Conservation (phyloP, 2,329 filamentous ascomycete genomes). For the Trematosphaeria pertusa region DNA sequence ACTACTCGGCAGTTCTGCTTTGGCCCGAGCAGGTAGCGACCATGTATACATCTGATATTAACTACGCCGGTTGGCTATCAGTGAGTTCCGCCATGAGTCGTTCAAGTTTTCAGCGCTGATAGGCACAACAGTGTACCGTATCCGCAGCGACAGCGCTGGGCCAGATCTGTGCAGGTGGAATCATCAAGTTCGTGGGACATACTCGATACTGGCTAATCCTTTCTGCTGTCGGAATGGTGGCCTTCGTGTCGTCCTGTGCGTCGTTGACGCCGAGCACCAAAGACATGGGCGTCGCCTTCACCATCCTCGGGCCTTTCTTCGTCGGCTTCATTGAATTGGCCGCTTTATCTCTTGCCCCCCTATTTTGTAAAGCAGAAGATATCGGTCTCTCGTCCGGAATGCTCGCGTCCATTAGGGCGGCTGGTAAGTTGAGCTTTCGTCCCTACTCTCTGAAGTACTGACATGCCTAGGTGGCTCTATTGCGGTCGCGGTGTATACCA, state of each 20-base stretch:
- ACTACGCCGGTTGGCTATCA: constrained; percentile 21
- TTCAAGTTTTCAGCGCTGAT: neutral
- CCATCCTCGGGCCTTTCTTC: constrained; percentile 23
- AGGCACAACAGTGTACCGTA: constrained; percentile 15
- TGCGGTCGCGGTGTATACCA: constrained; percentile 21
- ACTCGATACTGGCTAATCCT: constrained; percentile 22
- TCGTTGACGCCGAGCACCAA: constrained; percentile 19
- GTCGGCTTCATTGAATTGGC: constrained; percentile 23
- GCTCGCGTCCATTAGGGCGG: constrained; percentile 19
- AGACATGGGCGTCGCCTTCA: constrained; percentile 18
- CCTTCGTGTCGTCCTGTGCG: constrained; percentile 18
- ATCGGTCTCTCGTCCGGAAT: constrained; percentile 21
- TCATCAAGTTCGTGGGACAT: constrained; percentile 20
- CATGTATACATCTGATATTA: constrained; percentile 20
- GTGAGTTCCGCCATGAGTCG: neutral
- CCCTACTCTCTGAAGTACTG: neutral
- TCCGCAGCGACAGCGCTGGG: constrained; percentile 20
- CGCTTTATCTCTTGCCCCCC: constrained; percentile 16
- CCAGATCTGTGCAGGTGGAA: constrained; percentile 16
- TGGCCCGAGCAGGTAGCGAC: constrained; percentile 23
- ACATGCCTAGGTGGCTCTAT: constrained; percentile 19
- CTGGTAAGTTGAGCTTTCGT: constrained; percentile 5
- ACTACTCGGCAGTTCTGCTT: constrained; percentile 16
- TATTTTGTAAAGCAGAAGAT: constrained; percentile 22
- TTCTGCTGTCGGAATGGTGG: constrained; percentile 20